phyloP scores from a whole-genome alignment of 2,329 filamentous ascomycete genomes.

The Basipetospora sp. region DNA sequence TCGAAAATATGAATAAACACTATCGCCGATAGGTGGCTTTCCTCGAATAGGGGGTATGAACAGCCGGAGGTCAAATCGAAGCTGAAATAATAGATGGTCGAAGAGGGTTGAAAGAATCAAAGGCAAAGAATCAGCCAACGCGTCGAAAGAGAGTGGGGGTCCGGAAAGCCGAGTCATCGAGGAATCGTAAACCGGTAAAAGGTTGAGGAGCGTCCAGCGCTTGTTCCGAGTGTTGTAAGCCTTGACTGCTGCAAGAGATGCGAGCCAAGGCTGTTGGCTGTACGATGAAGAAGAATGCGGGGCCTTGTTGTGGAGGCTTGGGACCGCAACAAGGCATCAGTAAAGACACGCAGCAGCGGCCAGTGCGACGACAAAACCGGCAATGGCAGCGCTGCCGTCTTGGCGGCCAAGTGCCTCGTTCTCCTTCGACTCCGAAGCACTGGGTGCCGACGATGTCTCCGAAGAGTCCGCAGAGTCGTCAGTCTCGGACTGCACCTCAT shows the following conservation, averaged over 20 bases:
- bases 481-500: conserved; percentile 10
- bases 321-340: conserved; percentile 16
- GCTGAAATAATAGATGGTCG: too few species aligned
- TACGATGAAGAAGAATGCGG: too few species aligned
- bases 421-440: conserved; percentile 11
- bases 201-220: too few species aligned
- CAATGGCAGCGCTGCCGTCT: conserved; percentile 35
- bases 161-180: too few species aligned
- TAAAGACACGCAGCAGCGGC: conserved; percentile 36
- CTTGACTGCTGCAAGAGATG: too few species aligned
- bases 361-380: conserved; percentile 40
- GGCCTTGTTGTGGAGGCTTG: too few species aligned
- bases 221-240: too few species aligned
- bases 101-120: too few species aligned
- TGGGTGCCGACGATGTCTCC: conserved; percentile 2
- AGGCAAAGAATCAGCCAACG: too few species aligned
- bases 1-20: conserved; percentile 7
- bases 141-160: too few species aligned
- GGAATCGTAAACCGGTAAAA: too few species aligned
- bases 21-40: conserved; percentile 5
- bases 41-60: background rate
- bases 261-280: too few species aligned
- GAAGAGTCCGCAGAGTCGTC: conserved; percentile 1
- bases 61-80: background rate
- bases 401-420: conserved; percentile 30